phyloP scores from a whole-genome alignment of 495 filamentous ascomycete species.

The Hyaloscypha hepaticicola region DNA sequence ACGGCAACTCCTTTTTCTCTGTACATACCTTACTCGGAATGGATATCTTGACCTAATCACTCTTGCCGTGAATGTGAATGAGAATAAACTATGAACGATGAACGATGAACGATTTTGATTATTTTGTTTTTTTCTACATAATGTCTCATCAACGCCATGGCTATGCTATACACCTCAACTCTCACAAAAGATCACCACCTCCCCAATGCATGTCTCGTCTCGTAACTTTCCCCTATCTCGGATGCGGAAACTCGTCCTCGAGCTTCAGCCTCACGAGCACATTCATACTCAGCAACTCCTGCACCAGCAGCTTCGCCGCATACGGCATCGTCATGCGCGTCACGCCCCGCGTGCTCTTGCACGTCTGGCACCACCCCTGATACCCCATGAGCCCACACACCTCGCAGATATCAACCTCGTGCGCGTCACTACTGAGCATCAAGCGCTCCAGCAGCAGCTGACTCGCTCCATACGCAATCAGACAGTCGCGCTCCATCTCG shows the following conservation, averaged over 20 bases:
- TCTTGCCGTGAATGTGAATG: background rate
- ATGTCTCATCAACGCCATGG: background rate
- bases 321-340: constrained; percentile 97
- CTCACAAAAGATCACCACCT: background rate
- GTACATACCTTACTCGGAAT: too few relatives aligned
- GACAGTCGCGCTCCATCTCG: constrained; percentile 98
- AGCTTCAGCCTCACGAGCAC: constrained; percentile 81
- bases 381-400: constrained; percentile 93
- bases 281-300: constrained; percentile 98
- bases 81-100: background rate
- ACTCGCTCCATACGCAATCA: constrained; percentile 92
- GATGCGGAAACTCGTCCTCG: constrained; percentile 82
- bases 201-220: background rate
- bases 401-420: constrained; percentile 90
- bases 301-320: constrained; percentile 93
- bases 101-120: background rate
- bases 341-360: constrained; percentile 75
- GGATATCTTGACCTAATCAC: background rate
- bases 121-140: background rate
- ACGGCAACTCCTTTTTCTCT: background rate
- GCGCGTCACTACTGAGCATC: constrained; percentile 89
- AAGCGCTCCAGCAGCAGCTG: constrained; percentile 91
- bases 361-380: constrained; percentile 87
- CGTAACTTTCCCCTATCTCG: constrained; percentile 6
- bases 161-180: constrained; percentile 4